A percentile compares a stretch with the other conserved stretches of the same genome.
Conservation (phyloP, 225 moss, liverwort and hornwort species). For the Marchantia polymorpha region DNA sequence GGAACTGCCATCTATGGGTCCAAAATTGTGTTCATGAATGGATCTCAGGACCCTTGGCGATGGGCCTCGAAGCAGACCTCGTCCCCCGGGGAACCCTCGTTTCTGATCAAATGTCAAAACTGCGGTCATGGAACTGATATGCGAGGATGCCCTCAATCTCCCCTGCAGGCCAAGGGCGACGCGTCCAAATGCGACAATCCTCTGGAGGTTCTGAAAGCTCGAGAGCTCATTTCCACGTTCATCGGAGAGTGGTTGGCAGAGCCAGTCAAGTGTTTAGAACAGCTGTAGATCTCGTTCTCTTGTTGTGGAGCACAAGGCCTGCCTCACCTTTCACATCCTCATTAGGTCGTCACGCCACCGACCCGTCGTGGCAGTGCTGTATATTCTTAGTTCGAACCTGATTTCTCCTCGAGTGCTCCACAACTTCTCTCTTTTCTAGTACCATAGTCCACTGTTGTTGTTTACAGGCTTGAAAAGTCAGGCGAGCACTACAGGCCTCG, state of each 20-base stretch:
- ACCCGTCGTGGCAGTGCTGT: neutral
- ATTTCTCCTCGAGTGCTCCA: too few relatives aligned
- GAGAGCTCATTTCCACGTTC: conserved; percentile 61
- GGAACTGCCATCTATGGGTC: conserved; percentile 79
- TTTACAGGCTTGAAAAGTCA: too few relatives aligned
- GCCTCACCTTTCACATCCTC: too few relatives aligned
- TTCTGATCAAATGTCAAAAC: conserved; percentile 74
- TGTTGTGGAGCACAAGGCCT: neutral
- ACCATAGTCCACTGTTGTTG: too few relatives aligned
- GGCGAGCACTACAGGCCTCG: too few relatives aligned
- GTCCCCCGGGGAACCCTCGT: conserved; percentile 83
- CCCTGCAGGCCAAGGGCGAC: conserved; percentile 81
- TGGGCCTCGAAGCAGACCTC: conserved; percentile 91
- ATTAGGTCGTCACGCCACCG: neutral
- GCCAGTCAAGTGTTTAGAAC: neutral
- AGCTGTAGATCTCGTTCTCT: conserved; percentile 1
- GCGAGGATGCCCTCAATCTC: conserved; percentile 92
- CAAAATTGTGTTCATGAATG: conserved; percentile 77
- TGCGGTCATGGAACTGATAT: conserved; percentile 95
- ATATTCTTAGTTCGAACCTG: too few relatives aligned
- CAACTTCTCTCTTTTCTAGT: too few relatives aligned
- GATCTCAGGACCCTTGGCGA: conserved; percentile 98
- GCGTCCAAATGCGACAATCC: conserved; percentile 81
- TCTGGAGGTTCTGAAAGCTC: conserved; percentile 66
- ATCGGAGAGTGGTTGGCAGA: conserved; percentile 58